Evolutionary conservation across 73 alveolate species (phyloP).

Genomic region (Effrenium voratum): DNA sequence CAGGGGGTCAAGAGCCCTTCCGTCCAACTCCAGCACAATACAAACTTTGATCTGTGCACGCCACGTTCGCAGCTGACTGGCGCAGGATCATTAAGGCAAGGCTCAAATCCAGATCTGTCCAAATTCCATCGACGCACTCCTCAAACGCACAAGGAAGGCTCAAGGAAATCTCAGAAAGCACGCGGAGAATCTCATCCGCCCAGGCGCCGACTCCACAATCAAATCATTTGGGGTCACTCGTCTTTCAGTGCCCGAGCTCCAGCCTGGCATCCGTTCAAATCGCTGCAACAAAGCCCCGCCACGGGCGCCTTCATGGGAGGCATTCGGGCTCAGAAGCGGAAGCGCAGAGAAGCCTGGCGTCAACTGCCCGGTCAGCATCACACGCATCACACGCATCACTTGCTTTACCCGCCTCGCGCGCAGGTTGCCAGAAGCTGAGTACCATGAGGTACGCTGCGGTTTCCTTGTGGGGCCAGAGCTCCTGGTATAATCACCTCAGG

Average conservation of each 20-base stretch:
- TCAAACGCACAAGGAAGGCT: not conserved
- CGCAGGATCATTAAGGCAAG: too few species aligned
- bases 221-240: not conserved
- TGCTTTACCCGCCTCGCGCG: conserved; percentile 28
- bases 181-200: not conserved
- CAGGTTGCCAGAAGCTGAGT: conserved; percentile 88
- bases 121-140: conserved; percentile 78
- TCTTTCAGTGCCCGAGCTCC: not conserved
- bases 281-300: not conserved
- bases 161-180: not conserved
- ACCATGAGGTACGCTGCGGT: conserved; percentile 88
- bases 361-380: not conserved
- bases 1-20: too few species aligned
- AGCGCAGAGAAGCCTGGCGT: conserved; percentile 67
- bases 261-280: not conserved
- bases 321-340: conserved; percentile 17
- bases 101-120: conserved; percentile 39
- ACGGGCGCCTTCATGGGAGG: not conserved
- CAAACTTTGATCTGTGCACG: not conserved
- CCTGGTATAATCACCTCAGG: conserved; percentile 75
- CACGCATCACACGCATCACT: not conserved
- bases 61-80: not conserved
- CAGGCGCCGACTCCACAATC: conserved; percentile 45
- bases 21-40: not conserved
- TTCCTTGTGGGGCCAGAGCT: conserved; percentile 51